A percentile compares a stretch with the other conserved stretches of the same genome.
Evolutionary conservation across 176 grass and related monocot genomes (phyloP).

Genomic region (Oryza longistaminata): DNA sequence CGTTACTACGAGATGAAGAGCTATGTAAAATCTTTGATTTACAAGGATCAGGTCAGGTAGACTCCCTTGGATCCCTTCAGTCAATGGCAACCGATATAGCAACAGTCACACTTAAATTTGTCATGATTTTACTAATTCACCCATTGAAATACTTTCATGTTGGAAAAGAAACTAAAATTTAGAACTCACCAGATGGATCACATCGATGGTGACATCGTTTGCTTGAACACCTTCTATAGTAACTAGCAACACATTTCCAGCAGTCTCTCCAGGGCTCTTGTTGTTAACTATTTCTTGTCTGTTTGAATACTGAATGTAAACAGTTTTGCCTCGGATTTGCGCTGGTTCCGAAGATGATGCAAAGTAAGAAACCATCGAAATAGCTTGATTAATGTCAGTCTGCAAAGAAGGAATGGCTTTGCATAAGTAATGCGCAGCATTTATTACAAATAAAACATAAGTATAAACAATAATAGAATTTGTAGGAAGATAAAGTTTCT

Average conservation of each 20-base stretch:
- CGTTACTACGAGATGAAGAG: slow-evolving; percentile 71
- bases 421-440: slow-evolving; percentile 22
- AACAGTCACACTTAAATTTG: slow-evolving; percentile 29
- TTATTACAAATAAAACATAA: not conserved
- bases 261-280: slow-evolving; percentile 75
- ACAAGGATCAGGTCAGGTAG: slow-evolving; percentile 63
- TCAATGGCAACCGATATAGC: slow-evolving; percentile 42
- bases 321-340: slow-evolving; percentile 93
- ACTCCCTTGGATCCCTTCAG: slow-evolving; percentile 47
- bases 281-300: slow-evolving; percentile 97
- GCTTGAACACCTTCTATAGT: slow-evolving; percentile 97
- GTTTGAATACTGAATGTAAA: slow-evolving; percentile 98
- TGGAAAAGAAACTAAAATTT: not conserved
- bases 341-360: slow-evolving; percentile 91
- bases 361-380: slow-evolving; percentile 99
- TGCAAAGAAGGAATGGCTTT: slow-evolving; percentile 43
- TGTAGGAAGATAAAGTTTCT: not conserved
- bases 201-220: slow-evolving; percentile 95
- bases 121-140: slow-evolving; percentile 25
- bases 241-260: slow-evolving; percentile 94
- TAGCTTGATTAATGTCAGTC: slow-evolving; percentile 89
- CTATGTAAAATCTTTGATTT: slow-evolving; percentile 70
- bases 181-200: slow-evolving; percentile 89
- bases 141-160: slow-evolving; percentile 23
- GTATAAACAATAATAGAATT: not conserved